Conservation (phyloP, 352 stramenopile species). For the Pythium utonaiense region DNA sequence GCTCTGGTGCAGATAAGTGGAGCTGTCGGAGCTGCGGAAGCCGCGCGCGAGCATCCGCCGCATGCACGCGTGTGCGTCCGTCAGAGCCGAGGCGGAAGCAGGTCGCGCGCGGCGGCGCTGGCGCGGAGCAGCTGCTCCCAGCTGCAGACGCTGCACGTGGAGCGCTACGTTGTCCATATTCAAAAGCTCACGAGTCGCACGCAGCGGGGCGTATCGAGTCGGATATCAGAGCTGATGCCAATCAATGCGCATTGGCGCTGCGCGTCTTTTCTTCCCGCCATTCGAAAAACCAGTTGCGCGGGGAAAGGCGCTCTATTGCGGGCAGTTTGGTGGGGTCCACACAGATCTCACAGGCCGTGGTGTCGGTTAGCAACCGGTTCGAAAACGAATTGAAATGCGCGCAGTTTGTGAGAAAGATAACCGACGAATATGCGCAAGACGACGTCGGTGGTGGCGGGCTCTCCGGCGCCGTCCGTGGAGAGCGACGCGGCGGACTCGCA, state of each 20-base stretch:
- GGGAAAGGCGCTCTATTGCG: conserved; percentile 4
- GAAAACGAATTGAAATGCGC: background rate
- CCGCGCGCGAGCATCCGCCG: conserved; percentile 28
- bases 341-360: no score
- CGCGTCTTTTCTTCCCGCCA: background rate
- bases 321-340: background rate
- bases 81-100: background rate
- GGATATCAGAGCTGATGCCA: no score
- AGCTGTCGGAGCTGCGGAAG: conserved; percentile 28
- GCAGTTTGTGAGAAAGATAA: background rate
- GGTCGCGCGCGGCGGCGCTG: background rate
- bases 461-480: background rate
- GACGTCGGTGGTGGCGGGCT: background rate
- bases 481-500: background rate
- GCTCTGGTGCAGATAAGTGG: conserved; percentile 16
- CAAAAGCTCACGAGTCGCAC: no score
- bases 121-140: background rate
- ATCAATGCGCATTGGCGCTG: background rate
- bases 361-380: background rate
- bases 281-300: background rate
- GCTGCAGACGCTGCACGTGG: conserved; percentile 5
- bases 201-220: no score
- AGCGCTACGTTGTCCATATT: conserved; percentile 6
- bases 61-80: conserved; percentile 8
- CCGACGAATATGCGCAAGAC: background rate